Evolutionary conservation across 768 basidiomycete species (phyloP).

Genomic region (Holtermannia corniformis): DNA sequence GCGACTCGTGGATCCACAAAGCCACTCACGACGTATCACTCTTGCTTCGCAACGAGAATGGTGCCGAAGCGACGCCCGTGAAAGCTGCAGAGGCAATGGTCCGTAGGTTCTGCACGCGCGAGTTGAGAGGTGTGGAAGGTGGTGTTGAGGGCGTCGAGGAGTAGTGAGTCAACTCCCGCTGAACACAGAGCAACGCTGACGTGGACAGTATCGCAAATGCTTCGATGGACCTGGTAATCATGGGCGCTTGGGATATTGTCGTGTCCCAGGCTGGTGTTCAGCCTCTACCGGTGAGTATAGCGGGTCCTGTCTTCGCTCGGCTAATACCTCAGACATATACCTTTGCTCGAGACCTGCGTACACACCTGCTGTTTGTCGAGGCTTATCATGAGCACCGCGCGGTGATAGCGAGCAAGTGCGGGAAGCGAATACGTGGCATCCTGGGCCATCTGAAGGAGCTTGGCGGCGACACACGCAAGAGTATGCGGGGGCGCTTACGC

Average conservation of each 20-base stretch:
- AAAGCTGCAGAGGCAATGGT: constrained; percentile 64
- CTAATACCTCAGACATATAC: constrained; percentile 57
- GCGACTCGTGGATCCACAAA: constrained; percentile 74
- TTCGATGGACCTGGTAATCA: constrained; percentile 68
- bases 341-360: constrained; percentile 83
- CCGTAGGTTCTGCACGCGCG: constrained; percentile 74
- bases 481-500: constrained; percentile 22
- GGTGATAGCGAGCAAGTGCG: constrained; percentile 11
- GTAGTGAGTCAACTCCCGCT: constrained; percentile 52
- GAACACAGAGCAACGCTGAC: constrained; percentile 33
- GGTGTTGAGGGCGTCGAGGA: constrained; percentile 73
- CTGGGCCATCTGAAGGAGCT: constrained; percentile 13
- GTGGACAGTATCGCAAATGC: constrained; percentile 62
- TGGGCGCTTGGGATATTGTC: constrained; percentile 68
- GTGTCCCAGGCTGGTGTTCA: constrained; percentile 51
- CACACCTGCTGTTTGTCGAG: constrained; percentile 42
- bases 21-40: constrained; percentile 60
- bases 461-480: constrained; percentile 26
- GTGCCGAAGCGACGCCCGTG: constrained; percentile 58
- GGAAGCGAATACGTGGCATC: constrained; percentile 8
- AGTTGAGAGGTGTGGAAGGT: constrained; percentile 58
- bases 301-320: constrained; percentile 2
- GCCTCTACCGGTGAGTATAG: constrained; percentile 57
- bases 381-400: constrained; percentile 44
- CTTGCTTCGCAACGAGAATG: constrained; percentile 46